phyloP scores from a whole-genome alignment of 2,329 filamentous ascomycete species.

The Hypomyces perniciosus region DNA sequence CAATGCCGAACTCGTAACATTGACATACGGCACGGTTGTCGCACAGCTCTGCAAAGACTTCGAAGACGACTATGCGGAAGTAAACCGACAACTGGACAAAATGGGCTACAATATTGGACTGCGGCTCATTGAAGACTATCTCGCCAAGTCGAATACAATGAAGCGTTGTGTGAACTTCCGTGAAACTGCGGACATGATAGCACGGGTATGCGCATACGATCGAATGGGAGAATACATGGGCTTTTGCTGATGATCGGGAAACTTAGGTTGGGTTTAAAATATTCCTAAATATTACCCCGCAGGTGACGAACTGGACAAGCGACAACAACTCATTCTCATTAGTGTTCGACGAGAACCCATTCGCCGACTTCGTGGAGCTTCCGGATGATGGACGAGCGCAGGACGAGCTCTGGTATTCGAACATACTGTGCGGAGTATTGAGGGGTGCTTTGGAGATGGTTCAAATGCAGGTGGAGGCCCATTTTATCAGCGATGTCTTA shows the following conservation, averaged over 20 bases:
- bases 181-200: slow-evolving; percentile 94
- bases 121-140: slow-evolving; percentile 92
- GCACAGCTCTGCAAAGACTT: slow-evolving; percentile 96
- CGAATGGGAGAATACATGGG: not conserved
- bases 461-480: slow-evolving; percentile 97
- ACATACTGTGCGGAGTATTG: slow-evolving; percentile 90
- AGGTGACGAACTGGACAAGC: slow-evolving; percentile 89
- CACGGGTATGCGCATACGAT: slow-evolving; percentile 55
- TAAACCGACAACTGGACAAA: slow-evolving; percentile 96
- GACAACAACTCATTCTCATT: slow-evolving; percentile 96
- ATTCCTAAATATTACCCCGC: slow-evolving; percentile 93
- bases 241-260: slow-evolving; percentile 15
- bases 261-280: slow-evolving; percentile 93
- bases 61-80: slow-evolving; percentile 86
- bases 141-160: slow-evolving; percentile 88
- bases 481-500: slow-evolving; percentile 90
- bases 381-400: slow-evolving; percentile 93
- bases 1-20: slow-evolving; percentile 92
- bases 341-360: slow-evolving; percentile 92
- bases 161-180: slow-evolving; percentile 87
- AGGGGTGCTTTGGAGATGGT: slow-evolving; percentile 95
- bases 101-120: slow-evolving; percentile 99
- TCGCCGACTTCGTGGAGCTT: slow-evolving; percentile 95
- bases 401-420: slow-evolving; percentile 97
- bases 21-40: slow-evolving; percentile 97